Evolutionary conservation across 441 rosid species (phyloP).

Genomic region (Adansonia gregorii): DNA sequence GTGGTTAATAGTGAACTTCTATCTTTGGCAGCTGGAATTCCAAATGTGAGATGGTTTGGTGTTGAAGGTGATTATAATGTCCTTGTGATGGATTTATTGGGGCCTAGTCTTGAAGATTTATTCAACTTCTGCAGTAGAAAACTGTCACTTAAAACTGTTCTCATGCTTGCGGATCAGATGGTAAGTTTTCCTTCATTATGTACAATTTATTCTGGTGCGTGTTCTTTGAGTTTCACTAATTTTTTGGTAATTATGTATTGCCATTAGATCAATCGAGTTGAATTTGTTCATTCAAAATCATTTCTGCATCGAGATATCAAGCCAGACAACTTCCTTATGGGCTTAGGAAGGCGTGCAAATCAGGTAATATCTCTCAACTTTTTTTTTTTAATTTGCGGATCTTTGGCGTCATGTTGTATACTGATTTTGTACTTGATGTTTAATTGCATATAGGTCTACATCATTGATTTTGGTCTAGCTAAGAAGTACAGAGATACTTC

Average conservation of each 20-base stretch:
- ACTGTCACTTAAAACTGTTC: slow-evolving; percentile 88
- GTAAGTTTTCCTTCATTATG: slow-evolving; percentile 39
- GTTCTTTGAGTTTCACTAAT: slow-evolving; percentile 10
- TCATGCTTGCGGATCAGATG: slow-evolving; percentile 99
- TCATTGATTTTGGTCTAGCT: slow-evolving; percentile 97
- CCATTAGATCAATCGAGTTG: slow-evolving; percentile 85
- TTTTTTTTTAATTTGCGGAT: not conserved
- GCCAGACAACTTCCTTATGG: slow-evolving; percentile 99
- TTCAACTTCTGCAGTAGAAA: slow-evolving; percentile 96
- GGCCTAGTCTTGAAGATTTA: slow-evolving; percentile 97
- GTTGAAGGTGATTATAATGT: slow-evolving; percentile 96
- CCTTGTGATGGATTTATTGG: slow-evolving; percentile 94
- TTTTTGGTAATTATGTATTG: slow-evolving; percentile 22
- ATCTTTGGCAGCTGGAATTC: slow-evolving; percentile 78
- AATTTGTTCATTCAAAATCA: slow-evolving; percentile 88
- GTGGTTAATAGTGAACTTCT: not conserved
- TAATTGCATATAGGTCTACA: slow-evolving; percentile 63
- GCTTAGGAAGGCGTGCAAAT: slow-evolving; percentile 96
- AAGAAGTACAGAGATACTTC: slow-evolving; percentile 93
- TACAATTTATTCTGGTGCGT: not conserved
- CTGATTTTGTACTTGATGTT: slow-evolving; percentile 10
- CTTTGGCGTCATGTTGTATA: not conserved
- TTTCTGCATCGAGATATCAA: slow-evolving; percentile 97
- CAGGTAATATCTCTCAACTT: slow-evolving; percentile 56
- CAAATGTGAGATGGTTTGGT: slow-evolving; percentile 94